Evolutionary conservation across 371 early-diverging fungal species (phyloP), one percentile per base, ranked within the genome.

Genomic region (Haplosporangium sp.): DNA sequence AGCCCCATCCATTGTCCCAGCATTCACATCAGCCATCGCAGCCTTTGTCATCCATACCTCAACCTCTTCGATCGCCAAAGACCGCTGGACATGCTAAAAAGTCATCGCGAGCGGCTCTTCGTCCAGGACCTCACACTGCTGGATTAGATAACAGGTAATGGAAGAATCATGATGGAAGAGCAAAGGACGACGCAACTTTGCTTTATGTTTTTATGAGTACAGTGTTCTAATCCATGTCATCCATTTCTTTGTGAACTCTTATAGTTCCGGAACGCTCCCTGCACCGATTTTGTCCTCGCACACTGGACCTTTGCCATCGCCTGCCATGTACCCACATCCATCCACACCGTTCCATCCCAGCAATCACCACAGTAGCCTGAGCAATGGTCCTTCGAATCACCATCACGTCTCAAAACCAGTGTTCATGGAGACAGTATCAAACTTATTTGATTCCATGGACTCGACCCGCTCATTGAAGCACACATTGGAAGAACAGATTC

Each of bases 401-500:
- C 81, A 16, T 69, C 81, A 8, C 57, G 77, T 64, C 81, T 70
- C 80, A 43, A 76, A 76, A 59, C 83, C 80, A 29, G 82, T 82
- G 18, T 87, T 85, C 61, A 73, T 85, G 69, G 88, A 90, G 59
- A 87, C 88, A 0, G 85, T 88, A 66, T 85, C 88, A 52, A 85
- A 85, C 69, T 59, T 89, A 16, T 89, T 86, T 74, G 90, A 90
- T 57, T 86, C 87, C 0, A 85, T 88, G 47, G 89, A 87, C 52
- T 86, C 86, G 5, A 85, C 85, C 3, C 82, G 85, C 3, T 84
- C 83, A 0, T 81, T 94, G 16, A 87, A 89, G 50, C 54, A 77
- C 2, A 90, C 91, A 0, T 79, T 94, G 64, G 90, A 91, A 67
- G 93, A 92, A 55, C 93, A 93, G 77, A 88, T 94, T 50, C 87